These are phyloP conservation scores for Trametes cingulata DNA, from an alignment of 768 basidiomycete species.

Conservation along the genomic window DNA sequence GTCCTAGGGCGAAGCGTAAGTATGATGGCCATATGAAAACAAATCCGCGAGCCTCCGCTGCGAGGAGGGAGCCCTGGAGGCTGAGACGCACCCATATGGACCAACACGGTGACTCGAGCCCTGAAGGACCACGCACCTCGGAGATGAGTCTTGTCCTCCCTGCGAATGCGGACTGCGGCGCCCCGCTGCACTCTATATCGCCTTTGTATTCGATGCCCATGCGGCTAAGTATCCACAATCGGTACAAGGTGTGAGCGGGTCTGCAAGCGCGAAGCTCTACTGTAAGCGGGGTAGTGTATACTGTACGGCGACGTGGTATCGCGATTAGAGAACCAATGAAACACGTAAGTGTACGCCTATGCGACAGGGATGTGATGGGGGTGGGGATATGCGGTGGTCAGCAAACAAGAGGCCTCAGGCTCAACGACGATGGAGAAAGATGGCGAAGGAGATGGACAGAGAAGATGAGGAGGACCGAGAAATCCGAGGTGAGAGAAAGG, in stretches of 20 bases:
- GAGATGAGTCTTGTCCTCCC: slow-evolving; percentile 4
- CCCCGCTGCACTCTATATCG: slow-evolving; percentile 6
- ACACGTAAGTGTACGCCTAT: slow-evolving; percentile 11
- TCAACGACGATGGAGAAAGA: neutral
- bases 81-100: neutral
- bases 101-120: neutral
- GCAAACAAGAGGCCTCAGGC: neutral
- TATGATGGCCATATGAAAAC: neutral
- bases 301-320: slow-evolving; percentile 18
- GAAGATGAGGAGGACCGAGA: neutral
- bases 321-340: slow-evolving; percentile 20
- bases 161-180: neutral
- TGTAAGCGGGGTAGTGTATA: slow-evolving; percentile 8
- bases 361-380: neutral
- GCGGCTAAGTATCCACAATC: slow-evolving; percentile 5
- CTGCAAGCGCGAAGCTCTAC: neutral
- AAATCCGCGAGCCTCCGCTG: neutral
- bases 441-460: neutral
- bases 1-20: neutral
- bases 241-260: slow-evolving; percentile 16
- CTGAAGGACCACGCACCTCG: slow-evolving; percentile 2
- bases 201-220: slow-evolving; percentile 16
- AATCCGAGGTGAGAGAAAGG: slow-evolving; percentile 5
- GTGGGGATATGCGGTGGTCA: slow-evolving; percentile 3
- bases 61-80: too few relatives aligned